phyloP scores from a whole-genome alignment of 331 rosid species.

The Stylosanthes scabra region DNA sequence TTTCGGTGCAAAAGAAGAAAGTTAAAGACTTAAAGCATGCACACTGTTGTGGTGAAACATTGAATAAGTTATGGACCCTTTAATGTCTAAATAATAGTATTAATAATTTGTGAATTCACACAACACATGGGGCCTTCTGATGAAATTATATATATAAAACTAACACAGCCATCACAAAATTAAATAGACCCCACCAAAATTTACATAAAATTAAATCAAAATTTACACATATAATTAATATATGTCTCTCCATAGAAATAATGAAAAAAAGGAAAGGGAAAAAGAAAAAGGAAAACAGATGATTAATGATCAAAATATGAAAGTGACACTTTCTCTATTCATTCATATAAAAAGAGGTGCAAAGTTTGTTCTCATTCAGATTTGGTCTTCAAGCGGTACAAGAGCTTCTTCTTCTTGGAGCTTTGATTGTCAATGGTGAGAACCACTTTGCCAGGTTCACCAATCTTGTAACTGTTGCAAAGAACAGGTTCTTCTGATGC shows the following conservation, averaged over 20 bases:
- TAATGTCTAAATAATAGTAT: no score
- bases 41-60: no score
- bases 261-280: no score
- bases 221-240: constrained; percentile 25
- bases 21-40: no score
- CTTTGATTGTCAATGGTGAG: constrained; percentile 66
- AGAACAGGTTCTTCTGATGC: constrained; percentile 63
- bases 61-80: no score
- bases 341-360: constrained; percentile 22
- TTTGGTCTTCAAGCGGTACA: constrained; percentile 75
- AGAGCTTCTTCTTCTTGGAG: constrained; percentile 76
- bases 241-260: no score
- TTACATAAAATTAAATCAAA: constrained; percentile 22
- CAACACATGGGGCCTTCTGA: no score
- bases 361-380: constrained; percentile 42
- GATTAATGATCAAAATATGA: constrained; percentile 35
- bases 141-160: no score
- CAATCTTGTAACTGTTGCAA: constrained; percentile 55
- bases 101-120: no score
- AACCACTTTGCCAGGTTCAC: constrained; percentile 76
- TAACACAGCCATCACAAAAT: no score
- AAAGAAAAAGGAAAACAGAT: constrained; percentile 7
- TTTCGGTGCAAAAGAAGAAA: no score
- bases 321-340: constrained; percentile 25
- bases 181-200: constrained; percentile 40